phyloP scores from a whole-genome alignment of 2,329 filamentous ascomycete species.

The Diatrype stigma region DNA sequence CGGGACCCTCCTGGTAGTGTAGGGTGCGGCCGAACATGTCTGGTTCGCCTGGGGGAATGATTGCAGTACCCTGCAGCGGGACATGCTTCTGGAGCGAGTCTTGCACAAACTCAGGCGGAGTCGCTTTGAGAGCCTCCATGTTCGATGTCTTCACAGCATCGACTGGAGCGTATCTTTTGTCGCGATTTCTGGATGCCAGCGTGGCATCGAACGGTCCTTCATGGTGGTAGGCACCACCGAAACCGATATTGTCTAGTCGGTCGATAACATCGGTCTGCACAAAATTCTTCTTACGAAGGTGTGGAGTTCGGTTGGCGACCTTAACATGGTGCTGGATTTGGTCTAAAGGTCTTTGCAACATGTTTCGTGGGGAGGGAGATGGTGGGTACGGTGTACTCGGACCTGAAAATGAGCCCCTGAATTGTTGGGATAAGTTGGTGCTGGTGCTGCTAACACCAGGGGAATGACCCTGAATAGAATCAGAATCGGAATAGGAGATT shows the following conservation, averaged over 20 bases:
- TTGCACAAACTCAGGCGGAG: slow-evolving; percentile 70
- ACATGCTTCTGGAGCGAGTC: slow-evolving; percentile 71
- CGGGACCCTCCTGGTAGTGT: slow-evolving; percentile 79
- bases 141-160: slow-evolving; percentile 73
- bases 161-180: slow-evolving; percentile 62
- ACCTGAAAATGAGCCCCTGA: no score
- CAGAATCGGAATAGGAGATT: no score
- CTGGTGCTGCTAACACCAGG: no score
- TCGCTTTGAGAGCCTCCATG: slow-evolving; percentile 72
- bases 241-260: slow-evolving; percentile 62
- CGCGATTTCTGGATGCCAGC: slow-evolving; percentile 66
- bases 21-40: slow-evolving; percentile 69
- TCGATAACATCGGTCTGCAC: slow-evolving; percentile 77
- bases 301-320: slow-evolving; percentile 61
- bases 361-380: no score
- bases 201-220: slow-evolving; percentile 87
- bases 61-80: slow-evolving; percentile 76
- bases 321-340: slow-evolving; percentile 60
- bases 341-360: slow-evolving; percentile 63
- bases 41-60: slow-evolving; percentile 66
- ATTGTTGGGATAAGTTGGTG: no score
- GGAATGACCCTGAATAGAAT: no score
- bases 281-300: slow-evolving; percentile 61
- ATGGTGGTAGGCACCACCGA: slow-evolving; percentile 72
- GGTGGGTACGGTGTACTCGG: no score